Evolutionary conservation across 257 asterid genomes (phyloP), one percentile per base, ranked within the genome.

Genomic region (Fraxinus quadrangulata): DNA sequence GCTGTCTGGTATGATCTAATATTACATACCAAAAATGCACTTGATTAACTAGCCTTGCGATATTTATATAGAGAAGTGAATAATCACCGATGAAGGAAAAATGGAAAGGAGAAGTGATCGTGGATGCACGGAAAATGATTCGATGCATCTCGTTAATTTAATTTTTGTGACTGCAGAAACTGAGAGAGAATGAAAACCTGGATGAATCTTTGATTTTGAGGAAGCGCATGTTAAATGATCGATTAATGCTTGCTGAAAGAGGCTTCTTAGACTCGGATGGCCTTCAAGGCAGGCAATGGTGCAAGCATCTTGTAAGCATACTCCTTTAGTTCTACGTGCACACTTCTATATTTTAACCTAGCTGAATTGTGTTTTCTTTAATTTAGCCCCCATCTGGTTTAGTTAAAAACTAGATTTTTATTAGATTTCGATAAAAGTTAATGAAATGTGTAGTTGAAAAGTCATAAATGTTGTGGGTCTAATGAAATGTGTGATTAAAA

Each of bases 241-340:
- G 92, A 49, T 81, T 95, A 36, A 91, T 95, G 88, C 85, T 87
- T 61, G 84, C 97, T 31, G 99, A 95, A 81, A 88, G 97, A 88
- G 99, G 96, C 66, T 95, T 95, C 88, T 80, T 91, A 83, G 97
- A 91, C 80, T 33, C 85, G 0, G 96, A 90, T 63, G 99, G 98
- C 36, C 94, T 91, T 39, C 82, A 76, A 1, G 94, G 92, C 82
- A 86, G 86, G 76, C 85, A 73, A 82, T 93, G 98, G 97, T 95
- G 90, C 84, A 95, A 87, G 88, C 99, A 95, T 88, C 91, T 95
- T 3, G 99, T 95, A 87, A 85, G 90, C 78, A 6, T 75, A 65
- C 78, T 30, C 40, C 70, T 83, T 59, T 75, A 11, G 5, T 17
- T 11, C 51, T 11, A 3, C 10, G 30, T 0, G 28, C 8, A 13